phyloP scores from a whole-genome alignment of 1,284 basidiomycete species.

The Ganoderma resinaceum region DNA sequence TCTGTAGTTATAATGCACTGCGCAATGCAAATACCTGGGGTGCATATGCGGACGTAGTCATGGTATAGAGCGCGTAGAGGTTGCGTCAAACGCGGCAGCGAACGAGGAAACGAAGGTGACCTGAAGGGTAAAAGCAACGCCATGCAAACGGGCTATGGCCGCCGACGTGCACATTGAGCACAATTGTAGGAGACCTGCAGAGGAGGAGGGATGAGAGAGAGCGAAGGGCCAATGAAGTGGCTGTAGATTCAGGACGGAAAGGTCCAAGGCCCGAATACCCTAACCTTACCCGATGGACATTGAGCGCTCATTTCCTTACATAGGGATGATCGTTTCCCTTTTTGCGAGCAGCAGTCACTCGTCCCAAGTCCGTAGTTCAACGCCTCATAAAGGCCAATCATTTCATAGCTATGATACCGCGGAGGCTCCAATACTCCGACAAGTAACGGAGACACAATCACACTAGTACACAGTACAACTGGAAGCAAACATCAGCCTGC shows the following conservation, averaged over 20 bases:
- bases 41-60: constrained; percentile 71
- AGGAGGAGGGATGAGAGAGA: background rate
- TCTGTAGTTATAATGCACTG: background rate
- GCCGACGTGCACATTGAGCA: constrained; percentile 37
- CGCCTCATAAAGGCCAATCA: too few relatives aligned
- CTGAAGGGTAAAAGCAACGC: constrained; percentile 30
- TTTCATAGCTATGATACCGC: too few relatives aligned
- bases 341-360: too few relatives aligned
- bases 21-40: constrained; percentile 52
- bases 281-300: background rate
- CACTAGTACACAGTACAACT: background rate
- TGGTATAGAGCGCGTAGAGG: constrained; percentile 52
- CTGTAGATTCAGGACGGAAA: background rate
- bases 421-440: too few relatives aligned
- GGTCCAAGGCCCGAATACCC: background rate
- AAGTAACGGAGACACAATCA: background rate
- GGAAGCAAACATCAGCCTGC: background rate
- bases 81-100: constrained; percentile 15
- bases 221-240: background rate
- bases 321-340: too few relatives aligned
- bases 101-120: constrained; percentile 20
- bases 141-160: constrained; percentile 36
- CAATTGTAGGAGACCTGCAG: background rate
- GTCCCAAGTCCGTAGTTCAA: background rate
- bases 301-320: too few relatives aligned